Evolutionary conservation across 306 rosid genomes (phyloP).

Genomic region (Cicer judaicum): DNA sequence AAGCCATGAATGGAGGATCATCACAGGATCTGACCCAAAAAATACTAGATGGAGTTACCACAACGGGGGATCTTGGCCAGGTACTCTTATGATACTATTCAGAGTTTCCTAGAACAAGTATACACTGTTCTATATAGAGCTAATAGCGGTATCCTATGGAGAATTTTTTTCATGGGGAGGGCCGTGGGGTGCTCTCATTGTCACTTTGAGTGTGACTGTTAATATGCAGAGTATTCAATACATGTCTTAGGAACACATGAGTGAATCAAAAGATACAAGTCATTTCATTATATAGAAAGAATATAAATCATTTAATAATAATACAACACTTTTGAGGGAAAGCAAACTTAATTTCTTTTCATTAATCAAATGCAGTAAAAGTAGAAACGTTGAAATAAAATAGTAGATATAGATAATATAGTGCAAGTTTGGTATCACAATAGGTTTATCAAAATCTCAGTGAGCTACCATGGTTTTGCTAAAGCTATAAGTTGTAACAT

Average conservation of each 20-base stretch:
- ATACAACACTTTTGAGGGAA: background rate
- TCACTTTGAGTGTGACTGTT: too few relatives aligned
- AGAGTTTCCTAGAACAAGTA: background rate
- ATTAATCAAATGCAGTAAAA: background rate
- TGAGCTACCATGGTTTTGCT: background rate
- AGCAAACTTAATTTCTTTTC: background rate
- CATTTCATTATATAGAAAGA: too few relatives aligned
- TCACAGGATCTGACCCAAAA: conserved; percentile 85
- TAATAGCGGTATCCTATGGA: background rate
- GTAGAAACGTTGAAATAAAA: conserved; percentile 2
- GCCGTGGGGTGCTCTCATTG: too few relatives aligned
- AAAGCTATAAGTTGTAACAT: background rate
- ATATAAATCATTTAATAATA: too few relatives aligned
- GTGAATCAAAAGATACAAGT: too few relatives aligned
- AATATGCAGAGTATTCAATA: too few relatives aligned
- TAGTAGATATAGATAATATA: background rate
- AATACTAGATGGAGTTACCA: conserved; percentile 95
- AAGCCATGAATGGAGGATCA: conserved; percentile 72
- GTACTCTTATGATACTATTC: conserved; percentile 45
- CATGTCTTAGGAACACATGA: too few relatives aligned
- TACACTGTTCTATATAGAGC: background rate
- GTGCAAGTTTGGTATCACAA: background rate
- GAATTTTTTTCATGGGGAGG: background rate
- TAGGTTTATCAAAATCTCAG: background rate
- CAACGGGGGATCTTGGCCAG: conserved; percentile 98